Evolutionary conservation across 805 yeast genomes (phyloP), one percentile per base, ranked within the genome.

Genomic region (Spathaspora gorwiae): DNA sequence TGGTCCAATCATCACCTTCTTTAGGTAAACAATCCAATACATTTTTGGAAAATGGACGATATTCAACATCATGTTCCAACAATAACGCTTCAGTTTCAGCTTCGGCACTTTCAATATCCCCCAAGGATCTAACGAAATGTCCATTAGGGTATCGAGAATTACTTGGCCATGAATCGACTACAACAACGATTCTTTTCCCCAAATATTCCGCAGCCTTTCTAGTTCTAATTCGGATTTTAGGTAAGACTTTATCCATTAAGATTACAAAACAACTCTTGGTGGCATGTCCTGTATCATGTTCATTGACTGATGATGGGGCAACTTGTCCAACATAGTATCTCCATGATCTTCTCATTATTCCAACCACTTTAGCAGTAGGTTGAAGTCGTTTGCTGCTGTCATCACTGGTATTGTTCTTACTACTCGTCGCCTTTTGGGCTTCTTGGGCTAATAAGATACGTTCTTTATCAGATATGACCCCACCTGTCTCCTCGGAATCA

Each of bases 81-180:
- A 94, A 68, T 44, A 94, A 72, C 1, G 98, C 97, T 60, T 94
- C 98, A 9, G 97, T 92, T 67, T 94, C 99, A 2, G 99, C 98
- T 56, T 84, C 87, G 40, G 87, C 87, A 48, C 90, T 83, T 66
- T 94, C 99, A 41, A 92, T 80, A 14, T 80, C 90, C 51, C 99
- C 99, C 30, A 94, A 74, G 37, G 84, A 76, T 56, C 97, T 79
- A 3, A 94, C 92, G 60, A 88, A 92, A 65, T 94, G 99, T 7
- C 99, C 99, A 57, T 86, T 86, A 5, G 99, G 99, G 52, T 80
- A 81, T 48, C 87, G 83, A 6, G 96, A 86, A 47, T 79, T 75
- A 0, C 82, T 68, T 1, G 95, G 87, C 99, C 99, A 94, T 8
- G 90, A 77, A 60, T 94, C 99, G 36, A 95, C 83, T 0, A 95